Evolutionary conservation across 148 eudicot genomes (phyloP), one percentile per base, ranked within the genome.

Genomic region (Agrostemma githago): DNA sequence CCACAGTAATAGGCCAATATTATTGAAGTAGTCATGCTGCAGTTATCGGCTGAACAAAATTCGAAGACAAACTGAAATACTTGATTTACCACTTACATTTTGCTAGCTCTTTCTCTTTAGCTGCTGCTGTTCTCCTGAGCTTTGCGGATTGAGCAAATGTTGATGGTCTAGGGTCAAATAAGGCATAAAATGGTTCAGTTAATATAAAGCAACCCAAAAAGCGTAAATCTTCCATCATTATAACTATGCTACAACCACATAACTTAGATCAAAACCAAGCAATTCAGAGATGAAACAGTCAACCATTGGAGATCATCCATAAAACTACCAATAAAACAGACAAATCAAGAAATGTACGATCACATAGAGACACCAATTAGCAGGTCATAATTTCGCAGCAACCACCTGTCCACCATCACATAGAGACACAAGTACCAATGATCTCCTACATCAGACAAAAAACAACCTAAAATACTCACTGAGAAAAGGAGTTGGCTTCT

Each of bases 81-180:
- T 17, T 37, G 14, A 20, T 14, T 39, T 70, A 48, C 39, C n/a
- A 75, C 92, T 56, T 84, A 95, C 98, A 68, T 86, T 95, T 88
- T 66, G 93, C 80, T 65, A 95, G 90, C 79, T 95, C 98, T 73
- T 86, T 92, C 84, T 95, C 97, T 84, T 92, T 95, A 17, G 90
- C 88, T 76, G 87, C 92, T 56, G 97, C 97, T 79, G 64, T 87
- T 85, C 98, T 90, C 79, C 84, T 90, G 46, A 95, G 92, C 85
- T 92, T 95, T 68, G 98, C 96, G 62, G 97, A 97, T 84, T 95
- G 96, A 16, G 97, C 98, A 86, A 95, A 95, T 68, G 98, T 95
- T 72, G 98, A 89, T 78, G 97, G 98, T 80, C 98, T 92, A 86
- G 46, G 76, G 57, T 77, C 71, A 84, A 21, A 78, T 77, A 72